Evolutionary conservation across 345 rosid genomes (phyloP).

Genomic region (Xanthoceras sorbifolium): DNA sequence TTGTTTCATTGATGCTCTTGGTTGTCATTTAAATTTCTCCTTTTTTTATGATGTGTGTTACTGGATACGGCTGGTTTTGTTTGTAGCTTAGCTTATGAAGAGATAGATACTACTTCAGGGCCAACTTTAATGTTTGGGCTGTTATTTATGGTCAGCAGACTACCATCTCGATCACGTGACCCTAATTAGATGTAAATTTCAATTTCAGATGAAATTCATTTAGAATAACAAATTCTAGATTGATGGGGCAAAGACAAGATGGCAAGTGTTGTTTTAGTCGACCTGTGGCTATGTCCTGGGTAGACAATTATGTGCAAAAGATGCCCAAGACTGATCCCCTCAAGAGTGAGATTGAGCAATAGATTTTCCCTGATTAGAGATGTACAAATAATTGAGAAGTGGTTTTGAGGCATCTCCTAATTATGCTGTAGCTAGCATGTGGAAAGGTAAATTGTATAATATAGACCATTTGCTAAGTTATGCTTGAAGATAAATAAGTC

Average conservation of each 20-base stretch:
- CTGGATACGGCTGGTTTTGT: not conserved
- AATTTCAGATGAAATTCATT: not conserved
- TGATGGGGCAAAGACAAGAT: not conserved
- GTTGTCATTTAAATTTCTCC: not conserved
- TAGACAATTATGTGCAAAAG: not conserved
- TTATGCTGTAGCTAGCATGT: not conserved
- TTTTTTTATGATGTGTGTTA: not conserved
- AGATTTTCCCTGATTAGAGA: not conserved
- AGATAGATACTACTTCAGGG: not conserved
- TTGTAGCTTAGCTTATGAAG: not conserved
- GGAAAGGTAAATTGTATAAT: not conserved
- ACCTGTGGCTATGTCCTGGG: not conserved
- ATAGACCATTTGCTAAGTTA: not conserved
- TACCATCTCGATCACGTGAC: not conserved
- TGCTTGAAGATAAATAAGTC: not conserved
- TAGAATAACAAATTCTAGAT: not conserved
- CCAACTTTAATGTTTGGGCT: not conserved
- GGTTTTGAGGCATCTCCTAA: not conserved
- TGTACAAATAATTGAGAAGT: not conserved
- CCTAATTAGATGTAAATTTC: not conserved
- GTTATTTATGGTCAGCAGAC: not conserved
- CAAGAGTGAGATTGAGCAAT: not conserved
- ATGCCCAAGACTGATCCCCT: not conserved
- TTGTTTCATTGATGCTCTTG: not conserved
- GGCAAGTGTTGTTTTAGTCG: not conserved